Percentiles rank a stretch among this genome's conserved stretches.
Conservation (phyloP, 73 alveolate genomes). For the Strombidium stylifer region DNA sequence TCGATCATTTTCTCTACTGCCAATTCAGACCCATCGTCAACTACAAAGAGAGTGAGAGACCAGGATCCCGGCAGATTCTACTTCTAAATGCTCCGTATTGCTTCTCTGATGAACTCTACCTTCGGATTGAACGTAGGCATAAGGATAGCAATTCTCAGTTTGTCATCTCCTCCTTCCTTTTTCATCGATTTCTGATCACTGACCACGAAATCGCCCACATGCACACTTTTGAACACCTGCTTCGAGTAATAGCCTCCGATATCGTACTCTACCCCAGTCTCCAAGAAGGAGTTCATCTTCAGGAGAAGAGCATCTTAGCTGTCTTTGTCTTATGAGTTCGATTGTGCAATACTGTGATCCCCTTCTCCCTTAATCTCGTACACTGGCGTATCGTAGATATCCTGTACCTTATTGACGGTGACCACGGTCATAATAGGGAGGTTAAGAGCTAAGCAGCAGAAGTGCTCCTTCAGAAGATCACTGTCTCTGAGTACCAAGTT, state of each 20-base stretch:
- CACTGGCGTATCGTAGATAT: slow-evolving; percentile 61
- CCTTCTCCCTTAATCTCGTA: slow-evolving; percentile 18
- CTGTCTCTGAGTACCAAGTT: slow-evolving; percentile 39
- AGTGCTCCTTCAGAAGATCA: slow-evolving; percentile 3
- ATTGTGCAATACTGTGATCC: too few species aligned
- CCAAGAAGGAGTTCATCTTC: neutral
- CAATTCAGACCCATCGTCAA: slow-evolving; percentile 77
- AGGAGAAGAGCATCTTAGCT: slow-evolving; percentile 19
- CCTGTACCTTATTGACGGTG: slow-evolving; percentile 67
- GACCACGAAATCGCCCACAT: slow-evolving; percentile 38
- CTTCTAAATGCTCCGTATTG: slow-evolving; percentile 56
- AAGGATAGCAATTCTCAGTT: too few species aligned
- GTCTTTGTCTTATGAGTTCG: slow-evolving; percentile 4
- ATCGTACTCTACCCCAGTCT: neutral
- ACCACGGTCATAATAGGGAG: slow-evolving; percentile 62
- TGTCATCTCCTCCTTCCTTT: too few species aligned
- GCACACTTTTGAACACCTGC: slow-evolving; percentile 41
- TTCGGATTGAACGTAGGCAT: too few species aligned
- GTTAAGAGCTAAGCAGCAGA: slow-evolving; percentile 33
- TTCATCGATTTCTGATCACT: neutral
- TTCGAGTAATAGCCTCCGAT: slow-evolving; percentile 19
- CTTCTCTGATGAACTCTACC: slow-evolving; percentile 56
- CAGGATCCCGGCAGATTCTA: slow-evolving; percentile 57
- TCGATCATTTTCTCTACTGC: neutral
- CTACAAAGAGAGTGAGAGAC: slow-evolving; percentile 66